Percentiles rank a stretch among this genome's conserved stretches.
phyloP scores from a whole-genome alignment of 768 basidiomycete genomes.

The Suillus alpinus region DNA sequence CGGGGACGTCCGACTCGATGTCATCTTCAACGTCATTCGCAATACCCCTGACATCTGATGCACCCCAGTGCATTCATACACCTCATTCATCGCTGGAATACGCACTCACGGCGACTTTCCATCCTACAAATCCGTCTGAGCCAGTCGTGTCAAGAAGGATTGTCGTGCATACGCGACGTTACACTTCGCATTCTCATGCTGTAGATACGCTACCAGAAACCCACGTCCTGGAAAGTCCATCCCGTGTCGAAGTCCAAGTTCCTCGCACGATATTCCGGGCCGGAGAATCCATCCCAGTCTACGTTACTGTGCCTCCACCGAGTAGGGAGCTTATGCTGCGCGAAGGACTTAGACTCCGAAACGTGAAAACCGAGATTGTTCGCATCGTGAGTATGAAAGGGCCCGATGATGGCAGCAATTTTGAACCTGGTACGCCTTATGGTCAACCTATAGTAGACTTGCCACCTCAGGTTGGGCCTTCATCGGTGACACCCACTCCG shows the following conservation, averaged over 20 bases:
- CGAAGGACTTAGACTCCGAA: constrained; percentile 71
- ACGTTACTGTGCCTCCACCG: constrained; percentile 80
- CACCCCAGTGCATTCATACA: constrained; percentile 81
- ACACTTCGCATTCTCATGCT: constrained; percentile 58
- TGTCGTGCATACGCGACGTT: constrained; percentile 71
- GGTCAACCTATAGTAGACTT: neutral
- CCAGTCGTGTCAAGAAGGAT: constrained; percentile 52
- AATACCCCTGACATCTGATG: constrained; percentile 73
- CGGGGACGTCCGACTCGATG: constrained; percentile 36
- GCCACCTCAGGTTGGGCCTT: constrained; percentile 28
- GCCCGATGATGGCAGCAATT: constrained; percentile 33
- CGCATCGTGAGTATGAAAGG: constrained; percentile 59
- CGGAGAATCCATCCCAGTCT: constrained; percentile 74
- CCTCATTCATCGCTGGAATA: constrained; percentile 72
- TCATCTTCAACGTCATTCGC: constrained; percentile 76
- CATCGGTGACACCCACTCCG: constrained; percentile 23
- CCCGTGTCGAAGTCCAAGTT: constrained; percentile 65
- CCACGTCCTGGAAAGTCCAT: constrained; percentile 57
- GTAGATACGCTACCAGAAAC: constrained; percentile 61
- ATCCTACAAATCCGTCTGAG: constrained; percentile 41
- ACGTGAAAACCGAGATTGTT: constrained; percentile 77
- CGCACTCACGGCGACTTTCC: constrained; percentile 63
- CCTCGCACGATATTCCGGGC: constrained; percentile 69
- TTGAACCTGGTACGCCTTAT: neutral
- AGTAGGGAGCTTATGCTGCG: constrained; percentile 62